Conservation (phyloP, 2,329 filamentous ascomycete species). For the Pseudogymnoascus verrucosus region DNA sequence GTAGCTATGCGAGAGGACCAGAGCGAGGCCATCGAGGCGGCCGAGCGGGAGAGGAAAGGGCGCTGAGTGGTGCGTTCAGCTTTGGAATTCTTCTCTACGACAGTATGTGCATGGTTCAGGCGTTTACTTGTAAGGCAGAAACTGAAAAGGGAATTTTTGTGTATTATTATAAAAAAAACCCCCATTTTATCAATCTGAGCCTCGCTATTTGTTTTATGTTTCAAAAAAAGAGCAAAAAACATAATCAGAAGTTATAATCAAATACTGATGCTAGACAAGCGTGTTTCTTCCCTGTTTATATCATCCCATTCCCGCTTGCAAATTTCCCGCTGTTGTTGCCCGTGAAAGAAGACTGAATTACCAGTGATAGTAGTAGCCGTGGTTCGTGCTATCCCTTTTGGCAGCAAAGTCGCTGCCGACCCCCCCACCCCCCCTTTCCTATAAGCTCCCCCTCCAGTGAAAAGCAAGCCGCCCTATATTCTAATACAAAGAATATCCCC, state of each 20-base stretch:
- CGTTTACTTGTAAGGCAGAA: not conserved
- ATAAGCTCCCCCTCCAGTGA: not conserved
- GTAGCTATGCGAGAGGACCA: constrained; percentile 86
- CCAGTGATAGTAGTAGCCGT: not conserved
- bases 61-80: too few species aligned
- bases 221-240: not conserved
- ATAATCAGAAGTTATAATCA: not conserved
- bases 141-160: not conserved
- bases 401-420: not conserved
- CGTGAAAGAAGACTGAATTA: not conserved
- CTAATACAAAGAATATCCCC: not conserved
- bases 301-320: not conserved
- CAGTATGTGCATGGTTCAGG: not conserved
- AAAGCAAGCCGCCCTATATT: not conserved
- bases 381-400: not conserved
- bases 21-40: constrained; percentile 31
- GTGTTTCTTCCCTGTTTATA: not conserved
- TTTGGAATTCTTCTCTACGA: too few species aligned
- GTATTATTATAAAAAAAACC: not conserved
- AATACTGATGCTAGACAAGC: not conserved
- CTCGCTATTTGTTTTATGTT: not conserved
- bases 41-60: constrained; percentile 35
- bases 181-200: not conserved
- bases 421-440: not conserved
- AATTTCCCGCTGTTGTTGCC: not conserved